A percentile compares a stretch with the other conserved stretches of the same genome.
phyloP scores from a whole-genome alignment of 805 yeast species.

The Metschnikowia kunwiensis region DNA sequence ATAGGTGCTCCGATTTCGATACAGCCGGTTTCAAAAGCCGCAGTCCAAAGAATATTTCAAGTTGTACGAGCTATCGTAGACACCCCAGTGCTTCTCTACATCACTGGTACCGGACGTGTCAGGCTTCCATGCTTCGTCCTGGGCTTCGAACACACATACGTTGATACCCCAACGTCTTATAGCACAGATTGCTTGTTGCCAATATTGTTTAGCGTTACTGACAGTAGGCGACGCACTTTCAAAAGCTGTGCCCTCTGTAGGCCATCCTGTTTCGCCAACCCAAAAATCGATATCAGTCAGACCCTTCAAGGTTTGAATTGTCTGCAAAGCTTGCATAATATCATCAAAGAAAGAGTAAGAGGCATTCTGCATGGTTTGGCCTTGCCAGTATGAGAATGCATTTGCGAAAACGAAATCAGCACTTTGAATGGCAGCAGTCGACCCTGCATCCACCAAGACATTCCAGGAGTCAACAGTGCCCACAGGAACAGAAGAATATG shows the following conservation, averaged over 20 bases:
- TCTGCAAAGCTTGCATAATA: slow-evolving; percentile 94
- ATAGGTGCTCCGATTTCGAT: too few relatives aligned
- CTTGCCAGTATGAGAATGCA: slow-evolving; percentile 99
- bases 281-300: slow-evolving; percentile 82
- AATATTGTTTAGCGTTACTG: slow-evolving; percentile 72
- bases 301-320: slow-evolving; percentile 83
- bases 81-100: slow-evolving; percentile 96
- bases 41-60: slow-evolving; percentile 40
- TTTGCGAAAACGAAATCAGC: slow-evolving; percentile 87
- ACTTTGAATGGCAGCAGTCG: slow-evolving; percentile 68
- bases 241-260: slow-evolving; percentile 76
- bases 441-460: slow-evolving; percentile 74
- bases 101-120: slow-evolving; percentile 78
- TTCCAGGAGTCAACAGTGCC: slow-evolving; percentile 98
- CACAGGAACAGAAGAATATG: slow-evolving; percentile 68
- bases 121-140: slow-evolving; percentile 96
- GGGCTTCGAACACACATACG: slow-evolving; percentile 90
- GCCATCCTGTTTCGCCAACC: slow-evolving; percentile 99
- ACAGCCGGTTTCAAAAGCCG: slow-evolving; percentile 28
- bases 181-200: slow-evolving; percentile 88
- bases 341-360: slow-evolving; percentile 93
- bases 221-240: slow-evolving; percentile 66
- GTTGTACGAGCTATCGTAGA: slow-evolving; percentile 53
- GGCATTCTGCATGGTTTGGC: slow-evolving; percentile 79
- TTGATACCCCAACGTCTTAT: slow-evolving; percentile 95